phyloP scores from a whole-genome alignment of 371 early-diverging fungal species.

The Lichtheimia ramosa region DNA sequence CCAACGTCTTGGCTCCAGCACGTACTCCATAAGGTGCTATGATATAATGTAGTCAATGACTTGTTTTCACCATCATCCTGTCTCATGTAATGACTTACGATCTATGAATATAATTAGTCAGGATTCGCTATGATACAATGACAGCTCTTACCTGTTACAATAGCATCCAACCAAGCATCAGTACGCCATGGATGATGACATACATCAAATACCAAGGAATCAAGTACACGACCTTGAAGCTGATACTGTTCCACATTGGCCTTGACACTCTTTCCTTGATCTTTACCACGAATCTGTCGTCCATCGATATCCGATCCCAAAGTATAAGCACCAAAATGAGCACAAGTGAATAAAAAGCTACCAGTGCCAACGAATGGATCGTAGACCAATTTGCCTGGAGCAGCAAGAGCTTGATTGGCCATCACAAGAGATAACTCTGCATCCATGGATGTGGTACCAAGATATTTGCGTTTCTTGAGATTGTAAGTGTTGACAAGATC shows the following conservation, averaged over 20 bases:
- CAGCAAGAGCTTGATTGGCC: slow-evolving; percentile 90
- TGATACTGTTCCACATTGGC: slow-evolving; percentile 88
- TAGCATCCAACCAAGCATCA: slow-evolving; percentile 77
- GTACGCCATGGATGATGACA: slow-evolving; percentile 87
- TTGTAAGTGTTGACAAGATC: slow-evolving; percentile 77
- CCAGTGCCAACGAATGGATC: slow-evolving; percentile 99
- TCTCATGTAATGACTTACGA: slow-evolving; percentile 4
- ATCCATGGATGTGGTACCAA: slow-evolving; percentile 98
- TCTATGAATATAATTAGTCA: slow-evolving; percentile 5
- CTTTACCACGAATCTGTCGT: slow-evolving; percentile 94
- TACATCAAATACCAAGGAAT: slow-evolving; percentile 84
- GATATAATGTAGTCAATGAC: not conserved
- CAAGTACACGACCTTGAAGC: slow-evolving; percentile 72
- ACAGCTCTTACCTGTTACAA: slow-evolving; percentile 59
- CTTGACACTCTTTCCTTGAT: slow-evolving; percentile 35
- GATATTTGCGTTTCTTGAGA: slow-evolving; percentile 90
- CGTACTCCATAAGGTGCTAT: slow-evolving; percentile 97
- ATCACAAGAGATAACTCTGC: slow-evolving; percentile 94
- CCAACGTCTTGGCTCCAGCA: slow-evolving; percentile 94
- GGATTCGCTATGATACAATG: too few species aligned
- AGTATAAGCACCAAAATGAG: slow-evolving; percentile 92
- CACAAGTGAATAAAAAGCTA: slow-evolving; percentile 86
- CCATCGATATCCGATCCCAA: slow-evolving; percentile 98
- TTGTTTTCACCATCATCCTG: not conserved
- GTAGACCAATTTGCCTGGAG: slow-evolving; percentile 79